These are phyloP conservation scores for Lactarius trivialis DNA, from an alignment of 768 basidiomycete species.

Conservation along the genomic window DNA sequence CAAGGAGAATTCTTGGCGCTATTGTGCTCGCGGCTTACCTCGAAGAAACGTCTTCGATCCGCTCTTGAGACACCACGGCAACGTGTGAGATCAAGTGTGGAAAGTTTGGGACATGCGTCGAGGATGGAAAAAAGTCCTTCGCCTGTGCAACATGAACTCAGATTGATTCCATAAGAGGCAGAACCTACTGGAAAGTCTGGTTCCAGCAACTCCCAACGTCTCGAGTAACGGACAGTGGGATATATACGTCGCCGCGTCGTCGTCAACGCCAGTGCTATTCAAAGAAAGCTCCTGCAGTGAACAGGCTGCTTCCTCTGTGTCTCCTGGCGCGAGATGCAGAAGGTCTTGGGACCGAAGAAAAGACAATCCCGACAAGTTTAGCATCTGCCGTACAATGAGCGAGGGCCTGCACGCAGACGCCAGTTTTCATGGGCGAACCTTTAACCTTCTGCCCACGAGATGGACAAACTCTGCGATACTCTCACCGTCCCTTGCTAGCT, in stretches of 20 bases:
- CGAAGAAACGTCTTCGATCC: slow-evolving; percentile 61
- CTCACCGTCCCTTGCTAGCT: slow-evolving; percentile 38
- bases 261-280: slow-evolving; percentile 57
- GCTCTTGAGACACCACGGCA: slow-evolving; percentile 55
- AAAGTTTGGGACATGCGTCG: slow-evolving; percentile 47
- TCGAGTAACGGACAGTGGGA: slow-evolving; percentile 43
- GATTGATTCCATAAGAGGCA: background rate
- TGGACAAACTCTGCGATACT: slow-evolving; percentile 43
- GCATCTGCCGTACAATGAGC: slow-evolving; percentile 33
- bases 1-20: background rate
- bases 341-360: slow-evolving; percentile 47
- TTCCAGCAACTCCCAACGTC: slow-evolving; percentile 48
- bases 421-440: slow-evolving; percentile 10
- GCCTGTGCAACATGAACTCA: slow-evolving; percentile 31
- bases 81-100: slow-evolving; percentile 56
- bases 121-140: slow-evolving; percentile 50
- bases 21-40: slow-evolving; percentile 33
- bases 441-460: slow-evolving; percentile 44
- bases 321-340: slow-evolving; percentile 39
- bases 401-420: background rate
- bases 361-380: slow-evolving; percentile 53
- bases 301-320: slow-evolving; percentile 31
- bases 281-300: slow-evolving; percentile 44
- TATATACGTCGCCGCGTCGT: slow-evolving; percentile 47
- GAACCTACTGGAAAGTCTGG: slow-evolving; percentile 51